Conservation (phyloP, 2,329 filamentous ascomycete genomes). For the Malbranchea zuffiana region DNA sequence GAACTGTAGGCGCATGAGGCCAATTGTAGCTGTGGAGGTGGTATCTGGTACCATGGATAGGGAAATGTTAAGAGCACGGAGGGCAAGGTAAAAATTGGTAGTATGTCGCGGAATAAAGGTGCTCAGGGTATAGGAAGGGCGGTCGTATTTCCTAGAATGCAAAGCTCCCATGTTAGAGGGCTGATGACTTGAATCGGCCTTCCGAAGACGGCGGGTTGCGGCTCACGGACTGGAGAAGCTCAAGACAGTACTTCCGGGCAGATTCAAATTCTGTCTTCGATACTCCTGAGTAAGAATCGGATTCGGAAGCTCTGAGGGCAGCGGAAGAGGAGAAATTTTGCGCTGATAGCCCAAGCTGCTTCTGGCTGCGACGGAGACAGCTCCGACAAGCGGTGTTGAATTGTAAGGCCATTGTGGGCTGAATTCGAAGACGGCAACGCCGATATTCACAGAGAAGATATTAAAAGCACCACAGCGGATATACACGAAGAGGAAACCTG, state of each 20-base stretch:
- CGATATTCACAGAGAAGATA: no score
- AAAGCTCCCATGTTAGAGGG: constrained; percentile 2
- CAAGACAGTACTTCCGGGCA: constrained; percentile 49
- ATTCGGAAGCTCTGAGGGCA: constrained; percentile 5
- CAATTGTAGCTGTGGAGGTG: constrained; percentile 77
- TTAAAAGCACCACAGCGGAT: no score
- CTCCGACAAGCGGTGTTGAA: constrained; percentile 4
- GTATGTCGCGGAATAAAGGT: constrained; percentile 68
- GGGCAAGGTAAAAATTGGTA: constrained; percentile 74
- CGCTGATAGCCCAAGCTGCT: constrained; percentile 5
- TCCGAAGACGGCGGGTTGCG: not conserved
- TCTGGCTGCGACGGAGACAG: constrained; percentile 2
- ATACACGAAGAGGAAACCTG: no score
- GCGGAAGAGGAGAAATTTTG: constrained; percentile 21
- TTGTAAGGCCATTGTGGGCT: constrained; percentile 10
- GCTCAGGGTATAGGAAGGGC: constrained; percentile 74
- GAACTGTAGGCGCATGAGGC: constrained; percentile 83
- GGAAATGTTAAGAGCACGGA: constrained; percentile 88
- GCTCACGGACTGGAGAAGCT: constrained; percentile 42
- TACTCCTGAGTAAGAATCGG: constrained; percentile 17
- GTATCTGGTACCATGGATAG: constrained; percentile 81
- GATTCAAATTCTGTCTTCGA: constrained; percentile 42
- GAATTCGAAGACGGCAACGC: no score
- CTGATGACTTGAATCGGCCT: not conserved
- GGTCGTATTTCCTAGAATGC: constrained; percentile 64